Base-by-base conservation (phyloP, 768 basidiomycete species). In the Rossbeevera mucosa region DNA sequence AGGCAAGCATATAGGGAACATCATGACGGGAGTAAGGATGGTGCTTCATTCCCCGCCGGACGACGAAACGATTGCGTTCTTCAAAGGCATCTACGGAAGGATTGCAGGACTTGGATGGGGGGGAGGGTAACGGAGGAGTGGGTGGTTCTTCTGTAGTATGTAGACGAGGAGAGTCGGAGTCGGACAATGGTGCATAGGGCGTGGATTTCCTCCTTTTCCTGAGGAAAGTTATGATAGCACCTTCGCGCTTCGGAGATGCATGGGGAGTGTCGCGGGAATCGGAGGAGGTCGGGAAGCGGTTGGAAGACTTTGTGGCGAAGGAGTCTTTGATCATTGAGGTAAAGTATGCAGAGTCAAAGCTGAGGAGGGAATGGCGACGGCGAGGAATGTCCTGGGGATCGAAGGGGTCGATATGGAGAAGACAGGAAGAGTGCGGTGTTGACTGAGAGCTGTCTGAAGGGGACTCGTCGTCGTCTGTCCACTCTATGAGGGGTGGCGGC, bases 1-100 rank as follows among this genome's bases (percentile, higher is more conserved):
- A 87, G 0, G 84, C 72, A 57, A 82, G 84, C 83, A 86, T 82
- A 60, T 86, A 86, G 1, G 80, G 77, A 13, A 76, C 80, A 6
- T 74, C 72, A 16, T 72, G 65, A 7, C 55, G 61, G 3, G 74
- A 60, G 55, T 80, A 82, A 3, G 83, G 80, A 59, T 86, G 84
- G 21, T 81, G 63, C 51, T 69, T 80, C 74, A 80, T 77, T 40
- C 64, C 69, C 25, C 51, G 58, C 44, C 60, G 55, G 4, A 55
- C n/a, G 13, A 59, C 46, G 47, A 70, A 71, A 41, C 58, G 61
- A 56, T 64, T 51, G 11, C 30, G 53, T 5, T 33, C 22, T 38
- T 70, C 58, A 38, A 68, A 72, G 5, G 54, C 60, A 7, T 58
- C 46, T 2, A 51, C n/a, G 16, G 55, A 59, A 31, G 54, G 47